Evolutionary conservation across 2,329 filamentous ascomycete genomes (phyloP).

Genomic region (Raffaelea arxii): DNA sequence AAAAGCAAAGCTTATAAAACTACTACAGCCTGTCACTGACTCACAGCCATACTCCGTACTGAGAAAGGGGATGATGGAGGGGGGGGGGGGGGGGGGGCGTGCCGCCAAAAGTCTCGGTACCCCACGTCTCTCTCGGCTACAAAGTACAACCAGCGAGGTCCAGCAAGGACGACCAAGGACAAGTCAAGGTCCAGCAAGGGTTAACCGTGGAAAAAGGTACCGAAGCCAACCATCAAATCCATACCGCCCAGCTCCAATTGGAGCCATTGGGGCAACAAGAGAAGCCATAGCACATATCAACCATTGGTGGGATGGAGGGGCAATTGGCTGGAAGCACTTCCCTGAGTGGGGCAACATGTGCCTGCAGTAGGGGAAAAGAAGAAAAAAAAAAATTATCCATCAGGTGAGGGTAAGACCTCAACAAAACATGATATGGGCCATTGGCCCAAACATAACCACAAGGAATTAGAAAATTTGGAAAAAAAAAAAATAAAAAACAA

Average conservation of each 20-base stretch:
- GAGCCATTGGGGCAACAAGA: neutral
- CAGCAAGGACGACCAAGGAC: too few relatives aligned
- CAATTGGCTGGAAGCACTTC: neutral
- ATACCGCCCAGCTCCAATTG: too few relatives aligned
- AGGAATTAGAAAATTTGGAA: too few relatives aligned
- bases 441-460: too few relatives aligned
- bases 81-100: too few relatives aligned
- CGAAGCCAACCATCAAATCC: neutral
- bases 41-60: neutral
- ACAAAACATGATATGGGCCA: too few relatives aligned
- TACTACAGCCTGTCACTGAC: neutral
- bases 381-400: too few relatives aligned
- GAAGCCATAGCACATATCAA: too few relatives aligned
- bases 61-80: neutral
- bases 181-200: neutral
- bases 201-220: slow-evolving; percentile 9
- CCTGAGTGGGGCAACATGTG: neutral
- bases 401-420: too few relatives aligned
- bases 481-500: too few relatives aligned
- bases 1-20: neutral
- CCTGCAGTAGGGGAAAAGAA: neutral
- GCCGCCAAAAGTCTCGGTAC: neutral
- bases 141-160: too few relatives aligned
- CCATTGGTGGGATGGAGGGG: slow-evolving; percentile 1
- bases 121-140: neutral